Base-by-base conservation (phyloP, 192 early-diverging fungal species). In the Backusella tuberculispora region DNA sequence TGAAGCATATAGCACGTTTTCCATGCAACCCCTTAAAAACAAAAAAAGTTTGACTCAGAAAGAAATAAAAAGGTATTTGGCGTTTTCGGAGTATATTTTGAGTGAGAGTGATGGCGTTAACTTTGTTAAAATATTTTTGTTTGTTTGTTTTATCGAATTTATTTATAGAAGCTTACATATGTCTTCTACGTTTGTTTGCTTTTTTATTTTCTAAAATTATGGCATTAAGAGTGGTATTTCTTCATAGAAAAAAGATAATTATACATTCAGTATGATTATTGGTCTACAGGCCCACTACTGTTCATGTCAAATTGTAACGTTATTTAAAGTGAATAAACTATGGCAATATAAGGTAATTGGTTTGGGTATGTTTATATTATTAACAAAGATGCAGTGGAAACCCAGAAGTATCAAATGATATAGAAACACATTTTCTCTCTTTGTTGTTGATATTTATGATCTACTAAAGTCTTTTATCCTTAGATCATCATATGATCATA, bases 71-170 rank as follows among this genome's bases (percentile, higher is more conserved):
- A 19, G 50, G n/a, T 19, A 60, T 26, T 12, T 12, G 53, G 53
- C 10, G 53, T 26, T 60, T 60, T 60, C 53, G 53, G 53, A 60
- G 53, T 60, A 60, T 60, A 60, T 60, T 60, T 60, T 24, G 21
- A 60, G 21, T 34, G 12, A 26, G 53, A 60, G 50, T 19, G 8
- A 60, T 60, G 53, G 53, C 24, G 53, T 60, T 60, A 26, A 60
- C 53, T 60, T 9, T 53, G 9, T 0, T 53, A 19, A 19, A n/a
- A 19, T 53, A 19, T 4, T 9, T 9, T 43, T 43, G 42, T 43
- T 53, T 53, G 19, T 53, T 60, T 60, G 53, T 26, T 60, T 60
- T 60, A 60, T 60, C 53, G 53, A 60, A 24, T 60, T 60, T 60
- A 60, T 60, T 60, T 60, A 60, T 60, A 60, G 53, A 60, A 60